These are phyloP conservation scores for Ophiostoma novo-ulmi DNA, from an alignment of 2,329 filamentous ascomycete species.

Conservation along the genomic window DNA sequence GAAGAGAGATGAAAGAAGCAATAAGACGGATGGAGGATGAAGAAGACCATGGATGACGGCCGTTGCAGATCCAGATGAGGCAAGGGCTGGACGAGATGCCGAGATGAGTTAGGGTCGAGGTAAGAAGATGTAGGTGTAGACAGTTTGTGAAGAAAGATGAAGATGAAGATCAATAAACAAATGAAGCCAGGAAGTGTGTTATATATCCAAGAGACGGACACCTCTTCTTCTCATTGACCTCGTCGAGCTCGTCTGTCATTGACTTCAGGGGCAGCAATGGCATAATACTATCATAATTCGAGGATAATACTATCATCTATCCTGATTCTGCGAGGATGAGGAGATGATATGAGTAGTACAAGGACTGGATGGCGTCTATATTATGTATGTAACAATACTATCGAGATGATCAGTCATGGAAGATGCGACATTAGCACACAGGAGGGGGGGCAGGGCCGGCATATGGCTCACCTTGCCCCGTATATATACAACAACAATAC, in stretches of 20 bases:
- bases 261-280: neutral
- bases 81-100: neutral
- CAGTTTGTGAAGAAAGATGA: neutral
- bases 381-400: neutral
- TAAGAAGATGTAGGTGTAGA: neutral
- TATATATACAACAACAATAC: slow-evolving; percentile 3
- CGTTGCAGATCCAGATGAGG: neutral
- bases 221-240: neutral
- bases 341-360: neutral
- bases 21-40: neutral
- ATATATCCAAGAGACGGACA: neutral
- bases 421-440: neutral
- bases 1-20: too few species aligned
- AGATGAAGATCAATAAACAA: neutral
- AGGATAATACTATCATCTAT: slow-evolving; percentile 5
- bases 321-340: neutral
- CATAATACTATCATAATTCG: slow-evolving; percentile 4
- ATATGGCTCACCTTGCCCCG: neutral
- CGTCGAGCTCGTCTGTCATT: neutral
- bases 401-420: slow-evolving; percentile 12
- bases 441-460: neutral
- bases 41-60: neutral
- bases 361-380: neutral
- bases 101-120: neutral
- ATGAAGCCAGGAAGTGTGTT: neutral